phyloP scores from a whole-genome alignment of 2,329 filamentous ascomycete species.

The Cadophora sp. region DNA sequence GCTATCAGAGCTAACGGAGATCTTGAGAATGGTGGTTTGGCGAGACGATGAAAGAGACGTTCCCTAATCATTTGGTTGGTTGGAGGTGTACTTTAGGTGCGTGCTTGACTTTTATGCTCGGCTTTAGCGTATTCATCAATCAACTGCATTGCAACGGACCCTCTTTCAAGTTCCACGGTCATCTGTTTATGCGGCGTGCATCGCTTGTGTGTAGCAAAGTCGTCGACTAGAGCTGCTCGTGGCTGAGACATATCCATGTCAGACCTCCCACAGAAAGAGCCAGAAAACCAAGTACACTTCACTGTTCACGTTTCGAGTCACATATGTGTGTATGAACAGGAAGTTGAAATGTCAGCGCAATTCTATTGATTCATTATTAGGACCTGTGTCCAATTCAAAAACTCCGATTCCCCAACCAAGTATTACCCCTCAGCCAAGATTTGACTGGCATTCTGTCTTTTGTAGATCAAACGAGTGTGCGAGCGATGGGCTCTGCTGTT shows the following conservation, averaged over 20 bases:
- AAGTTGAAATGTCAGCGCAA: conserved; percentile 11
- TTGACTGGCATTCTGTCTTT: not conserved
- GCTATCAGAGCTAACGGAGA: not conserved
- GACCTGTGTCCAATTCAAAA: conserved; percentile 30
- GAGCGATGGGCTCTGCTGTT: not conserved
- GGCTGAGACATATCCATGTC: too few relatives aligned
- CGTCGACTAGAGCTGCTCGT: too few relatives aligned
- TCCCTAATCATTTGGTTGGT: conserved; percentile 5
- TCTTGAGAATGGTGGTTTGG: not conserved
- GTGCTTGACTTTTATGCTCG: conserved; percentile 21
- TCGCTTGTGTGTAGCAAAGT: too few relatives aligned
- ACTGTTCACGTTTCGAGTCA: not conserved
- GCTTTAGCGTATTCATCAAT: conserved; percentile 33
- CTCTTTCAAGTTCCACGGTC: too few relatives aligned
- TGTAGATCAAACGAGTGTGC: conserved; percentile 25
- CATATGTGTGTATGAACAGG: not conserved
- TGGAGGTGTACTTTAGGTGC: conserved; percentile 35
- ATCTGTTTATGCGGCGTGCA: too few relatives aligned
- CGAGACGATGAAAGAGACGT: conserved; percentile 17
- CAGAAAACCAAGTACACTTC: not conserved
- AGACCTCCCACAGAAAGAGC: not conserved
- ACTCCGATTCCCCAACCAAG: conserved; percentile 16
- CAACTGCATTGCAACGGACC: conserved; percentile 25
- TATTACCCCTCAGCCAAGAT: conserved; percentile 25
- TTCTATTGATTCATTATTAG: conserved; percentile 29